Evolutionary conservation across 1,284 basidiomycete genomes (phyloP), one percentile per base, ranked within the genome.

Genomic region (Puccinia triticina): DNA sequence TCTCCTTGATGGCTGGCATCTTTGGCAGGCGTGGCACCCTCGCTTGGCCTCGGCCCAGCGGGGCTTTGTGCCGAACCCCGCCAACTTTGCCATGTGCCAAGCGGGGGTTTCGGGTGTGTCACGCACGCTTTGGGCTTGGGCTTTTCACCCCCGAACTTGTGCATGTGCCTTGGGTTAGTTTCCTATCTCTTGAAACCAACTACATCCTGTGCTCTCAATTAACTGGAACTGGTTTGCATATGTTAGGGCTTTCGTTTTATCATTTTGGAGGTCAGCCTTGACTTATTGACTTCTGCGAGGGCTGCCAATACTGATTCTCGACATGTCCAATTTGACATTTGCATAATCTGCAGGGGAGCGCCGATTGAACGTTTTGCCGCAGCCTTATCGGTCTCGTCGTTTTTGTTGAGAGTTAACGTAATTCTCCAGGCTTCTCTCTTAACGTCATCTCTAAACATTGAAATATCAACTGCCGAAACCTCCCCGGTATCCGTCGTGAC

Each of bases 211-310:
- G 29, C 3, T 16, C 18, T 32, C n/a, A 43, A 10, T 32, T 43
- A 43, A 72, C 48, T 53, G 14, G 3, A 7, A 14, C 55, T 59
- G 50, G 21, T 75, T 55, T 16, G 4, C 5, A 40, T 37, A 57
- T 26, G 18, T 18, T 18, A 82, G 80, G 72, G 18, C 40, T 82
- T 21, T 76, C 73, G 26, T 82, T 82, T 48, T 82, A 82, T 66
- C 80, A 82, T 53, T 82, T 64, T 76, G 80, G 80, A 55, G 80
- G 80, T 82, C 26, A 16, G 72, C 53, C 67, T 37, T 7, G 43
- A 61, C 12, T 81, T 21, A n/a, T 72, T 1, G 4, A n/a, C 53
- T 43, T 50, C 40, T 18, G 23, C 69, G 16, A n/a, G 64, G 21
- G 23, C 29, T 72, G 26, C 18, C 29, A 26, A n/a, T 50, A 10